These are phyloP conservation scores for Galerina sulciceps DNA, from an alignment of 768 basidiomycete species.

Conservation along the genomic window DNA sequence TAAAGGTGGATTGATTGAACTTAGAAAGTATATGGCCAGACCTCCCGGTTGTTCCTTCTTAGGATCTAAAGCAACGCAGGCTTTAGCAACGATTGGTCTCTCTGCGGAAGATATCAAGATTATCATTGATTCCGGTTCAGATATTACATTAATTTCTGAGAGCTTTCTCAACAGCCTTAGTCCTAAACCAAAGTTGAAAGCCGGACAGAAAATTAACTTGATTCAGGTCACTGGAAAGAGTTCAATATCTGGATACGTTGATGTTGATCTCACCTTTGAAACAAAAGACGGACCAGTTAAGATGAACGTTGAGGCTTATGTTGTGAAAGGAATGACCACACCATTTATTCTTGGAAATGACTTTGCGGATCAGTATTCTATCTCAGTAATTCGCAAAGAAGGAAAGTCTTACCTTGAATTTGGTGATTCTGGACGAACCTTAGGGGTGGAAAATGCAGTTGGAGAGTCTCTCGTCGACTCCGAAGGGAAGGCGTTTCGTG, in stretches of 20 bases:
- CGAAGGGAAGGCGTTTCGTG: conserved; percentile 8
- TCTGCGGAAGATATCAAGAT: conserved; percentile 2
- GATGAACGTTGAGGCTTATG: conserved; percentile 31
- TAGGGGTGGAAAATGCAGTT: conserved; percentile 3
- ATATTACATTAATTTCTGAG: conserved; percentile 38
- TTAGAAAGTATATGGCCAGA: conserved; percentile 22
- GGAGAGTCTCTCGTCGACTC: background rate
- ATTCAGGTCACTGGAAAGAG: conserved; percentile 35
- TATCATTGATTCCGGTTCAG: conserved; percentile 36
- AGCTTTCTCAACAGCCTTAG: conserved; percentile 5
- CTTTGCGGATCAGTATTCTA: conserved; percentile 33
- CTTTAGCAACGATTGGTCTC: background rate
- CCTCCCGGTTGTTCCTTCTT: conserved; percentile 37
- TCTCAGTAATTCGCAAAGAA: conserved; percentile 26
- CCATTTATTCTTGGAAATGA: conserved; percentile 37
- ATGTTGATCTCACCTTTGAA: conserved; percentile 26
- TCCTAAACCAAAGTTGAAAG: conserved; percentile 17
- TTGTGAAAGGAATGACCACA: too few relatives aligned
- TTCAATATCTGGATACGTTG: conserved; percentile 29
- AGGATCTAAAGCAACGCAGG: conserved; percentile 29
- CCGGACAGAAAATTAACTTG: conserved; percentile 32
- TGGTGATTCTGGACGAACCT: conserved; percentile 4
- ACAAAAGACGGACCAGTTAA: conserved; percentile 24
- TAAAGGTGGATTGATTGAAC: conserved; percentile 10
- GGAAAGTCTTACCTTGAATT: conserved; percentile 8